Conservation (phyloP, 73 alveolate species). For the Effrenium voratum region DNA sequence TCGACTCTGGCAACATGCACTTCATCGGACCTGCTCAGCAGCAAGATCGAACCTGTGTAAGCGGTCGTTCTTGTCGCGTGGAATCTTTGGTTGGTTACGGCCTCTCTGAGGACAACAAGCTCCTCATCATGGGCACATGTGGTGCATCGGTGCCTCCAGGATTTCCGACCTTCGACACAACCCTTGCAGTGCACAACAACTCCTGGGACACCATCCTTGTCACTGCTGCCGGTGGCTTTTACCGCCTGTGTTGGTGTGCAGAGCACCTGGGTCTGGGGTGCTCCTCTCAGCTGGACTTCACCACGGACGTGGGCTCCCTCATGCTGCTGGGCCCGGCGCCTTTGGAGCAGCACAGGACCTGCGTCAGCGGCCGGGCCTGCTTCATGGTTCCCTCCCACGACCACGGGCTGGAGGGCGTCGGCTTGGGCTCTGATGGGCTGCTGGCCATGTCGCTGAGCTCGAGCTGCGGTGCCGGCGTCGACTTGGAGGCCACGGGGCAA, state of each 20-base stretch:
- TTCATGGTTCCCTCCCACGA: not conserved
- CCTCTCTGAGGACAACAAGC: not conserved
- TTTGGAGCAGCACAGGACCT: constrained; percentile 36
- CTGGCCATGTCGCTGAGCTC: not conserved
- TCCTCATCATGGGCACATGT: constrained; percentile 51
- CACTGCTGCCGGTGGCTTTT: constrained; percentile 11
- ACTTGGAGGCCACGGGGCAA: too few relatives aligned
- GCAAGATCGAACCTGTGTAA: constrained; percentile 22
- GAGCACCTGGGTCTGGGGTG: not conserved
- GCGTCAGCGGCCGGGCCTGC: constrained; percentile 65
- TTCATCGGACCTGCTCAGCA: not conserved
- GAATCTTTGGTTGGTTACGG: constrained; percentile 49
- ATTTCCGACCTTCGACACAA: not conserved
- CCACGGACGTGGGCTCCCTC: not conserved
- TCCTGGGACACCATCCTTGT: not conserved
- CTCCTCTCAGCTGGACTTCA: not conserved
- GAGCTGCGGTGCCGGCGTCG: not conserved
- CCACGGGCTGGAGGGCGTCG: not conserved
- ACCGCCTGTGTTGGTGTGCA: constrained; percentile 44
- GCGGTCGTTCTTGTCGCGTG: constrained; percentile 14
- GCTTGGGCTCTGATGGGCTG: not conserved
- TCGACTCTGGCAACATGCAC: constrained; percentile 42
- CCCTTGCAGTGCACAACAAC: not conserved
- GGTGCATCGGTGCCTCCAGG: constrained; percentile 11
- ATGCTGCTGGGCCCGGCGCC: constrained; percentile 30